Percentiles rank a stretch among this genome's conserved stretches.
Evolutionary conservation across 2,329 filamentous ascomycete species (phyloP).

Genomic region (Colletotrichum orbiculare): DNA sequence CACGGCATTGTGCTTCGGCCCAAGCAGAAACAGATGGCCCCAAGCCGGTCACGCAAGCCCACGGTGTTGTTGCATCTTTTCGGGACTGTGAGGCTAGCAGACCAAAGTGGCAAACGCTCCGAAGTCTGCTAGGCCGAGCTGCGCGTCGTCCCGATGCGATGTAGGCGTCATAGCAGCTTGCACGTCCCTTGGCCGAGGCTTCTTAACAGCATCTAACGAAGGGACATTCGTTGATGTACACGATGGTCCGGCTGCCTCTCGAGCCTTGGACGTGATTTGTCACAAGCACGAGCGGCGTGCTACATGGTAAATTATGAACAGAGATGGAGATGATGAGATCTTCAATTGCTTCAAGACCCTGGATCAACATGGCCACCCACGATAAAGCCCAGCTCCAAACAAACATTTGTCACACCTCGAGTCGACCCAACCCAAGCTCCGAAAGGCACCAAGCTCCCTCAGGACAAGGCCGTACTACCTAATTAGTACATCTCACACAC

Average conservation of each 20-base stretch:
- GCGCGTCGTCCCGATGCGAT: not conserved
- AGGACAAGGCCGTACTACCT: no score
- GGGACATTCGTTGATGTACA: not conserved
- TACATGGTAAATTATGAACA: no score
- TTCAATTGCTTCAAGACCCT: not conserved
- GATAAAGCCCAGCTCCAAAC: not conserved
- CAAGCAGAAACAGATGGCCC: constrained; percentile 16
- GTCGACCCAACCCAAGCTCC: no score
- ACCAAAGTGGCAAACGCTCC: constrained; percentile 8
- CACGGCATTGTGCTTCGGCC: constrained; percentile 25
- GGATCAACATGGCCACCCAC: constrained; percentile 9
- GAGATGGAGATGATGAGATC: no score
- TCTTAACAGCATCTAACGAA: constrained; percentile 4
- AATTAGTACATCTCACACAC: no score
- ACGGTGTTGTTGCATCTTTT: constrained; percentile 34
- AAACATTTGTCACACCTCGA: constrained; percentile 19
- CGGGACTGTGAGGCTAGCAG: constrained; percentile 23
- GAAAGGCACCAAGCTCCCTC: no score
- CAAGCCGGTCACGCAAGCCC: constrained; percentile 32
- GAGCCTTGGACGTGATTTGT: no score
- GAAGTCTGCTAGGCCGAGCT: constrained; percentile 12
- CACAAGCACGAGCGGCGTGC: no score
- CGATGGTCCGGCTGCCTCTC: not conserved
- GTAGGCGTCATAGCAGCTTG: constrained; percentile 30
- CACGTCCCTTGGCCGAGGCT: not conserved